phyloP scores from a whole-genome alignment of 2,329 filamentous ascomycete genomes.

The Elsinoe ampelina region DNA sequence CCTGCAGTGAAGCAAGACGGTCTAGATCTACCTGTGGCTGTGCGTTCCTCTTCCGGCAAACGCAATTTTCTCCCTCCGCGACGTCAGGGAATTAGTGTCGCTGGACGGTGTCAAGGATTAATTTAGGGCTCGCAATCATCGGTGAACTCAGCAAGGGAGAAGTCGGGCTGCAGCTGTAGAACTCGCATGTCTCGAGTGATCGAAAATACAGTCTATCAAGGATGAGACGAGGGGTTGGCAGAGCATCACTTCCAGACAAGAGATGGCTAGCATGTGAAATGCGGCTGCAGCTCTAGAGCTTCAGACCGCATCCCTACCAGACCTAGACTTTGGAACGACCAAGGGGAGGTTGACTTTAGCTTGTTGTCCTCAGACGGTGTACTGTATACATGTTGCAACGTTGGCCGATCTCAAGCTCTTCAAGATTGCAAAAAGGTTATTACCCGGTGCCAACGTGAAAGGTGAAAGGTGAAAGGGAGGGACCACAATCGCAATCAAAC shows the following conservation, averaged over 20 bases:
- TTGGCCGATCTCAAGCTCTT: neutral
- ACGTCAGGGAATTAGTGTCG: neutral
- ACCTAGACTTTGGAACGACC: neutral
- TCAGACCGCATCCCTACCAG: neutral
- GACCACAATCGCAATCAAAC: conserved; percentile 3
- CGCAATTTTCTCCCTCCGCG: neutral
- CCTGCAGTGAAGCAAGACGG: neutral
- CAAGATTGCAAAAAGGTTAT: neutral
- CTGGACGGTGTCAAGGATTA: neutral
- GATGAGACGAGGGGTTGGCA: neutral
- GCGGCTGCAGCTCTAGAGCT: neutral
- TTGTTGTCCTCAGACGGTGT: neutral
- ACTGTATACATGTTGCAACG: neutral
- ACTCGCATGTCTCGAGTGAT: neutral
- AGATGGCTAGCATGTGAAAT: neutral
- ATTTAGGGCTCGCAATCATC: neutral
- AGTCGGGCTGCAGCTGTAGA: neutral
- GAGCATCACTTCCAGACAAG: neutral
- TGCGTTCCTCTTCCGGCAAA: neutral
- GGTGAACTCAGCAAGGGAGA: neutral
- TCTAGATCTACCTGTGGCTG: conserved; percentile 4
- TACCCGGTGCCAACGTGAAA: neutral
- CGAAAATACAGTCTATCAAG: neutral
- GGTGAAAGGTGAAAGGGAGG: too few relatives aligned
- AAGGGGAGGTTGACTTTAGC: neutral